phyloP scores from a whole-genome alignment of 2,329 filamentous ascomycete species.

The Penicillium sclerotigenum region DNA sequence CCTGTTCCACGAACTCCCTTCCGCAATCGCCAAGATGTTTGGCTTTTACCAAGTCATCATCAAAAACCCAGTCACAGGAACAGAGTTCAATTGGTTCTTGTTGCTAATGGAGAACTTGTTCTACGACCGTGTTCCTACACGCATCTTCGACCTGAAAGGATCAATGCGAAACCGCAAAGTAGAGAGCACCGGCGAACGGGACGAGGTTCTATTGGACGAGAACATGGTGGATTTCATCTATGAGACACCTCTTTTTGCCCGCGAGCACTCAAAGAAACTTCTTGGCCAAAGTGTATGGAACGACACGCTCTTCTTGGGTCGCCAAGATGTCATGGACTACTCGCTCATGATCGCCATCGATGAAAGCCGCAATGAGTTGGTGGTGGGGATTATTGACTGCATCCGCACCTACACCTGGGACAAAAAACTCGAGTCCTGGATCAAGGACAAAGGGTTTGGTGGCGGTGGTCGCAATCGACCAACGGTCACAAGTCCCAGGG shows the following conservation, averaged over 20 bases:
- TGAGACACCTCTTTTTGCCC: slow-evolving; percentile 88
- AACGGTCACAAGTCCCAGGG: slow-evolving; percentile 93
- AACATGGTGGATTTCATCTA: slow-evolving; percentile 99
- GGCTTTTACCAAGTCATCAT: slow-evolving; percentile 97
- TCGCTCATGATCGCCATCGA: slow-evolving; percentile 98
- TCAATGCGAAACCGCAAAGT: slow-evolving; percentile 99
- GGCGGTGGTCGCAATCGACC: slow-evolving; percentile 77
- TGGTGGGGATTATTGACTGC: slow-evolving; percentile 97
- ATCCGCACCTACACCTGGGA: slow-evolving; percentile 99
- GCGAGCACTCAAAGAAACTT: slow-evolving; percentile 94
- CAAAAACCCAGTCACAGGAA: slow-evolving; percentile 86
- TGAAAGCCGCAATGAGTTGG: slow-evolving; percentile 80
- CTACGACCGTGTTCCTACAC: slow-evolving; percentile 85
- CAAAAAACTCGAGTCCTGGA: slow-evolving; percentile 99
- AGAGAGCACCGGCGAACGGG: slow-evolving; percentile 88
- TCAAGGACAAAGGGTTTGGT: slow-evolving; percentile 90
- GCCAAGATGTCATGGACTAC: slow-evolving; percentile 99
- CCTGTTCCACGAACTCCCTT: slow-evolving; percentile 90
- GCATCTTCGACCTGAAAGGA: slow-evolving; percentile 93
- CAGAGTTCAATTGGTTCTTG: slow-evolving; percentile 91
- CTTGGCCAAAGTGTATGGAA: slow-evolving; percentile 93
- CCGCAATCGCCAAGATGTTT: slow-evolving; percentile 98
- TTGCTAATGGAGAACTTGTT: slow-evolving; percentile 97
- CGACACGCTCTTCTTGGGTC: slow-evolving; percentile 89
- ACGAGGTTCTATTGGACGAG: slow-evolving; percentile 94